Base-by-base conservation (phyloP, 1,139 yeast species). In the Hyphopichia burtonii region DNA sequence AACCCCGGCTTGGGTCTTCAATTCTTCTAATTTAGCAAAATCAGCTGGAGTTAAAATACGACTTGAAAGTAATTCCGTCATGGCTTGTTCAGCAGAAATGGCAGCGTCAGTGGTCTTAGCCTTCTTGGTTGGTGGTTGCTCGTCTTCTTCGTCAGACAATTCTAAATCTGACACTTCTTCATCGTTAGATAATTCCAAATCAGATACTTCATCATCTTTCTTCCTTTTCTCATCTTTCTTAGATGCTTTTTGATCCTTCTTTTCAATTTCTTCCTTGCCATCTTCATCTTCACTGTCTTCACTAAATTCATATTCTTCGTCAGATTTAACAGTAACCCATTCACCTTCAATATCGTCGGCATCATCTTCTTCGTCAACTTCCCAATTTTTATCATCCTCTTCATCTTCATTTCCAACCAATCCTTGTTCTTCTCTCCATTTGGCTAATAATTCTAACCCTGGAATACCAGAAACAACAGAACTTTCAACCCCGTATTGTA, bases 11-110 rank as follows among this genome's bases (percentile, higher is more conserved):
- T 86, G 83, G 10, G 81, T 75, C 57, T 83, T 80, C 54, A 93
- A 77, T 63, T 93, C 96, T 55, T 90, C 94, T 53, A 93, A 74
- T 65, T 91, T 91, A 52, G 96, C 96, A 62, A 91, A 93, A 71
- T 93, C 99, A 0, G 98, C 98, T 19, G 99, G 99, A 0, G 99
- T 93, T 52, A 93, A 76, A 47, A 93, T 86, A 52, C 89, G 79
- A 15, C 83, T 71, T 2, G 91, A 72, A 34, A 94, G 83, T 36
- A 90, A 59, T 42, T 83, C 83, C 48, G 73, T 70, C 65, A 84
- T 74, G 1, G 84, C 84, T 39, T 66, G 56, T 47, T 71, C 66
- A 22, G 73, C 59, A 44, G 15, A 42, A 39, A 64, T 73, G 4
- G 71, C 47, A 37, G 53, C 58, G 11, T 42, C 41, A 5, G 11